A percentile compares a stretch with the other conserved stretches of the same genome.
Conservation (phyloP, 2,329 filamentous ascomycete genomes). For the Colletotrichum eleusines region DNA sequence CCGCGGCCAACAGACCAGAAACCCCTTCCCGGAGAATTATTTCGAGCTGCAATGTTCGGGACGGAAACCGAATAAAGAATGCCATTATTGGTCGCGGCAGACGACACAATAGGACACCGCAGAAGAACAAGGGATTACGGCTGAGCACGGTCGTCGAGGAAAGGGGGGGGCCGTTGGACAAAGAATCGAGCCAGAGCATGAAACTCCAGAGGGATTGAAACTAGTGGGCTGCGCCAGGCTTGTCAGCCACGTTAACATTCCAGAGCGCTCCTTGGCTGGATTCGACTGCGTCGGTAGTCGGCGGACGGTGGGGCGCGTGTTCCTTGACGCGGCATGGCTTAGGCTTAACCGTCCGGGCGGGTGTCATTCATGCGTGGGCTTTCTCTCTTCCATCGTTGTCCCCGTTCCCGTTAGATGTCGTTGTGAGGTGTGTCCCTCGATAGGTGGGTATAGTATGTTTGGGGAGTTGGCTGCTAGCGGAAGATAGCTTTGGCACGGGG, state of each 20-base stretch:
- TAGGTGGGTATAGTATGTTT: not conserved
- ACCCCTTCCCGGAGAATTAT: not conserved
- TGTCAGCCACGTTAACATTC: slow-evolving; percentile 28
- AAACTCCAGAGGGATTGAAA: slow-evolving; percentile 40
- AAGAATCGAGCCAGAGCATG: slow-evolving; percentile 33
- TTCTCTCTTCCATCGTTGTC: not conserved
- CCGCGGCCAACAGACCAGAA: not conserved
- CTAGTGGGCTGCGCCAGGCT: slow-evolving; percentile 32
- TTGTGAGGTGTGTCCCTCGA: not conserved
- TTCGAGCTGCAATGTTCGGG: slow-evolving; percentile 4
- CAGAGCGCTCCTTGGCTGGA: not conserved
- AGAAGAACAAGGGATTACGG: slow-evolving; percentile 20
- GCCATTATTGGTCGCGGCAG: slow-evolving; percentile 13
- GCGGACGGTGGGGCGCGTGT: not conserved
- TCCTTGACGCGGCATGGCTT: slow-evolving; percentile 21
- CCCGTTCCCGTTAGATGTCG: not conserved
- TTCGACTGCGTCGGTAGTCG: not conserved
- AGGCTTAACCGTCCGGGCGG: slow-evolving; percentile 35
- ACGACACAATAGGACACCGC: slow-evolving; percentile 8
- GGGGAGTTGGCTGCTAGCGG: not conserved
- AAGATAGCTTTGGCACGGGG: not conserved
- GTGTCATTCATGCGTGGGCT: slow-evolving; percentile 25
- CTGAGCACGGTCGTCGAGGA: slow-evolving; percentile 33
- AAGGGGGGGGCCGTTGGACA: not conserved
- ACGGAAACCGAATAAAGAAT: slow-evolving; percentile 26